Conservation (phyloP, 495 filamentous ascomycete species). For the Penicillium coffeae region DNA sequence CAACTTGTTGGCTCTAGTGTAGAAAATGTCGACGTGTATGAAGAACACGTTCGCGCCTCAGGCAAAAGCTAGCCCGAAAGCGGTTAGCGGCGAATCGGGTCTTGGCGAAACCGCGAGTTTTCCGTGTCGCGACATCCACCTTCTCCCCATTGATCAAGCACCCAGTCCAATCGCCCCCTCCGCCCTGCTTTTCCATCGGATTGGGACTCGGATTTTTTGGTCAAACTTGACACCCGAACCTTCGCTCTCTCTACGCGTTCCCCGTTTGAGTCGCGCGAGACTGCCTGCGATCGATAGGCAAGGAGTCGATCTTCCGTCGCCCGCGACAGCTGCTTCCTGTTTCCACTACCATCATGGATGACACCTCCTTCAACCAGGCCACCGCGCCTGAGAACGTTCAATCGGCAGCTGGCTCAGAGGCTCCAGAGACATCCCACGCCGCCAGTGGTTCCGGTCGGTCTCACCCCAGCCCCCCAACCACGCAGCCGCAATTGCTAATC, state of each 20-base stretch:
- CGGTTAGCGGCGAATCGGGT: slow-evolving; percentile 12
- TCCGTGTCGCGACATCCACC: slow-evolving; percentile 32
- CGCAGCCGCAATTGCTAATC: slow-evolving; percentile 18
- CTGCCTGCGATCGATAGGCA: slow-evolving; percentile 18
- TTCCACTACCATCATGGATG: slow-evolving; percentile 36
- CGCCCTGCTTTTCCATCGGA: slow-evolving; percentile 13
- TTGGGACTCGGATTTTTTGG: slow-evolving; percentile 5
- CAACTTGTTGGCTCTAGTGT: too few relatives aligned
- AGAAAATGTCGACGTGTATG: too few relatives aligned
- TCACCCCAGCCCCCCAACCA: slow-evolving; percentile 7
- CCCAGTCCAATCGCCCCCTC: slow-evolving; percentile 21
- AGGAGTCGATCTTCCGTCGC: slow-evolving; percentile 33
- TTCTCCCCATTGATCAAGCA: slow-evolving; percentile 18
- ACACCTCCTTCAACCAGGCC: slow-evolving; percentile 24
- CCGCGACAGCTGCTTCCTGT: slow-evolving; percentile 31
- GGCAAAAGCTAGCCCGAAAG: slow-evolving; percentile 4
- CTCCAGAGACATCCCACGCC: slow-evolving; percentile 24
- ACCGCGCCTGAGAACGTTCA: slow-evolving; percentile 30
- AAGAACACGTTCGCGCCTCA: neutral
- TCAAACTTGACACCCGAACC: neutral
- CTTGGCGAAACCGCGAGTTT: slow-evolving; percentile 30
- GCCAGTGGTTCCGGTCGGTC: slow-evolving; percentile 30
- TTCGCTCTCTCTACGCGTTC: slow-evolving; percentile 3
- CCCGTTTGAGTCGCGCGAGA: slow-evolving; percentile 14
- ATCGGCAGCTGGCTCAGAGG: slow-evolving; percentile 21